Percentiles rank a stretch among this genome's conserved stretches.
Evolutionary conservation across 2,329 filamentous ascomycete genomes (phyloP).

Genomic region (Drechmeria coniospora): DNA sequence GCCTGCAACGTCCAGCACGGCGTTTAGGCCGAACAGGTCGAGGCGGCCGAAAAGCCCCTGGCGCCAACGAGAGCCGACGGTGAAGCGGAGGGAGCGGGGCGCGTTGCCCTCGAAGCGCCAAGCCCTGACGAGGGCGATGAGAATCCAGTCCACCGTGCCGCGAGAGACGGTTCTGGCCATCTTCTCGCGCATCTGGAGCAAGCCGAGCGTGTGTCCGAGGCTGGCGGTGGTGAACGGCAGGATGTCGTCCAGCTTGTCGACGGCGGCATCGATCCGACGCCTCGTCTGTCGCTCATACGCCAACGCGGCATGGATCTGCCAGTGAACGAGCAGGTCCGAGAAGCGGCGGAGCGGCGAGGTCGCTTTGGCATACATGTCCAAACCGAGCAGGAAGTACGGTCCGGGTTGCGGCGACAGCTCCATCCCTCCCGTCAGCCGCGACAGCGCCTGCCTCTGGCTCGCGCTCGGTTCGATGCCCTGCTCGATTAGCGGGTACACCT

Average conservation of each 20-base stretch:
- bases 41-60: constrained; percentile 25
- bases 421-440: constrained; percentile 27
- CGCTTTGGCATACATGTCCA: constrained; percentile 45
- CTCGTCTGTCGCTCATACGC: constrained; percentile 23
- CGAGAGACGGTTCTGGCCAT: constrained; percentile 28
- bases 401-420: constrained; percentile 36
- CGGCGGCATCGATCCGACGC: constrained; percentile 10
- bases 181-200: constrained; percentile 37
- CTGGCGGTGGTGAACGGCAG: constrained; percentile 28
- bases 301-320: constrained; percentile 48
- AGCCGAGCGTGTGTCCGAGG: constrained; percentile 30
- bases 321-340: constrained; percentile 47
- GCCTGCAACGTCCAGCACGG: constrained; percentile 22
- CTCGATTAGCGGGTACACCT: constrained; percentile 18
- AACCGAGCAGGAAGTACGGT: constrained; percentile 41
- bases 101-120: constrained; percentile 38
- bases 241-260: constrained; percentile 17
- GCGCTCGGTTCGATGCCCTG: constrained; percentile 17
- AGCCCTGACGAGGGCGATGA: constrained; percentile 44
- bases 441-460: constrained; percentile 14
- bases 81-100: constrained; percentile 33
- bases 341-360: constrained; percentile 54
- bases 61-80: constrained; percentile 22
- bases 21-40: constrained; percentile 33
- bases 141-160: constrained; percentile 36